These are phyloP conservation scores for Boletus subcaerulescens DNA, from an alignment of 768 basidiomycete species.

Conservation along the genomic window DNA sequence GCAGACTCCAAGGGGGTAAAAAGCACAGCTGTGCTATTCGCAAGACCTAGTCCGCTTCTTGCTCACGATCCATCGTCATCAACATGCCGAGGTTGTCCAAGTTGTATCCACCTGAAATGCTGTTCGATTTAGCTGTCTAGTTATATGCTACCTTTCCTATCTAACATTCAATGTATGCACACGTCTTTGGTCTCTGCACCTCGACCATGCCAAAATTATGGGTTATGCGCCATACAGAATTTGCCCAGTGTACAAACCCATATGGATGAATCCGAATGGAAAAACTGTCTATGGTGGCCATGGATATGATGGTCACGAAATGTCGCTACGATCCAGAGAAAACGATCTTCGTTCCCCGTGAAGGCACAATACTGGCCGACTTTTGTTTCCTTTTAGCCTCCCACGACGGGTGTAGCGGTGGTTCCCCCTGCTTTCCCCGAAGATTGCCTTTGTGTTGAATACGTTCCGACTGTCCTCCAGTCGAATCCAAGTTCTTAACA, in stretches of 20 bases:
- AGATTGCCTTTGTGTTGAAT: not conserved
- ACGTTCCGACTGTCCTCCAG: not conserved
- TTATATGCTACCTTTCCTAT: not conserved
- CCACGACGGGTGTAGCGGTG: conserved; percentile 90
- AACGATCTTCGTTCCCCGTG: conserved; percentile 85
- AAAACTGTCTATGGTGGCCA: not conserved
- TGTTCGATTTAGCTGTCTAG: not conserved
- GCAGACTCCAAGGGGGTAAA: conserved; percentile 51
- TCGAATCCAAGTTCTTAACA: not conserved
- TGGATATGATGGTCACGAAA: not conserved
- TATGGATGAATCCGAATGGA: no score
- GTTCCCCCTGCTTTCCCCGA: conserved; percentile 9
- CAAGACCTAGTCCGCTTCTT: conserved; percentile 7
- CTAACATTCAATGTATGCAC: not conserved
- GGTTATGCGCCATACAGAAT: not conserved
- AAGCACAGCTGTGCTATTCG: conserved; percentile 44
- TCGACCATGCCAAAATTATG: not conserved
- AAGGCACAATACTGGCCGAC: conserved; percentile 56
- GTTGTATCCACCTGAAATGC: not conserved
- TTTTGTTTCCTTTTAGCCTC: conserved; percentile 85
- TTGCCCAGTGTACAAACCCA: not conserved
- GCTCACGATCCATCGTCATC: not conserved
- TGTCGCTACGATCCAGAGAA: conserved; percentile 32
- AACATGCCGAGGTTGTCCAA: not conserved
- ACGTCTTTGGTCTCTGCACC: not conserved